A percentile compares a stretch with the other conserved stretches of the same genome.
These are phyloP conservation scores for Mortierella sp. DNA, from an alignment of 371 early-diverging fungal species.

Conservation along the genomic window DNA sequence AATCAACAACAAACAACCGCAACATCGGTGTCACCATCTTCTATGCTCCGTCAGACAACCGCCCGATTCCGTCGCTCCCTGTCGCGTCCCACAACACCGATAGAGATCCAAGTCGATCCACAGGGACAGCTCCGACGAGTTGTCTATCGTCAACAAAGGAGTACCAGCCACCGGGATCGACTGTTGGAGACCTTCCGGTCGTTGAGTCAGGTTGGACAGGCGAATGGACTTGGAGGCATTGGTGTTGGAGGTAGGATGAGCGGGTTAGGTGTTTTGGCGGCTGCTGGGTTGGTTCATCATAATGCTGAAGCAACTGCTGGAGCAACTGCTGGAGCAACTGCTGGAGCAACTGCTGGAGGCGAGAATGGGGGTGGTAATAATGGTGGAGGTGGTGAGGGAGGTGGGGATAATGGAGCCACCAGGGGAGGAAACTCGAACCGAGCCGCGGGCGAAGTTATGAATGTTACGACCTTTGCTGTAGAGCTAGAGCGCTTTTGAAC, in stretches of 20 bases:
- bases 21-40: constrained; percentile 10
- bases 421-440: constrained; percentile 16
- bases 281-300: constrained; percentile 21
- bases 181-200: constrained; percentile 50
- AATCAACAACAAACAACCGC: not conserved
- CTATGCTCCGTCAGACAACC: constrained; percentile 42
- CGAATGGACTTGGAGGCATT: constrained; percentile 12
- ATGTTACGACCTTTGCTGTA: constrained; percentile 51
- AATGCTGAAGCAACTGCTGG: not conserved
- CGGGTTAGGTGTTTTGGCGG: constrained; percentile 31
- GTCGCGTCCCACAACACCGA: constrained; percentile 30
- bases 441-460: constrained; percentile 49
- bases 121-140: constrained; percentile 39
- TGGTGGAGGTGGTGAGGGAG: not conserved
- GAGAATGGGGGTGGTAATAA: not conserved
- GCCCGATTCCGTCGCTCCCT: constrained; percentile 45
- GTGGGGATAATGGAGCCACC: constrained; percentile 7
- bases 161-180: constrained; percentile 30
- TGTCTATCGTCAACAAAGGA: constrained; percentile 31
- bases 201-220: constrained; percentile 43
- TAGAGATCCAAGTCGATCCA: constrained; percentile 50
- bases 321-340: too few relatives aligned
- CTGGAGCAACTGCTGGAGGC: not conserved
- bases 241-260: constrained; percentile 12
- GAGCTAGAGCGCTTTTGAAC: constrained; percentile 46